A percentile compares a stretch with the other conserved stretches of the same genome.
Evolutionary conservation across 371 early-diverging fungal genomes (phyloP).

Genomic region (Nematocida ausubeli): DNA sequence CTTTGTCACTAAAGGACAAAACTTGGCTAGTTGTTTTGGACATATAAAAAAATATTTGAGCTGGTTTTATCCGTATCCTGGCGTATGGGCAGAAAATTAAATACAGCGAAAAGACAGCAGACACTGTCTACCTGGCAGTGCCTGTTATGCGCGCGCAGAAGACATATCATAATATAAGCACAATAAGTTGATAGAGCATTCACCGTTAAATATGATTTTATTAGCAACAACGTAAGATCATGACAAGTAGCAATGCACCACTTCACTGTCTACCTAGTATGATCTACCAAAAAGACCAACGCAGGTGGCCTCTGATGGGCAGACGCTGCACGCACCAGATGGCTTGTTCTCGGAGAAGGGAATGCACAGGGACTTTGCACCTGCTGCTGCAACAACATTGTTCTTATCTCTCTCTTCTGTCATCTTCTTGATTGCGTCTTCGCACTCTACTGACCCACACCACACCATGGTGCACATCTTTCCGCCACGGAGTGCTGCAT

Average conservation of each 20-base stretch:
- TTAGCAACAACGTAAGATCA: too few relatives aligned
- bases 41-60: constrained; percentile 41
- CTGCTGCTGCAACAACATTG: constrained; percentile 80
- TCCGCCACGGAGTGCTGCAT: constrained; percentile 79
- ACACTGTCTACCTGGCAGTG: too few relatives aligned
- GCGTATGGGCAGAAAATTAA: too few relatives aligned
- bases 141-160: too few relatives aligned
- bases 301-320: constrained; percentile 26
- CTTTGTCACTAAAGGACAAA: constrained; percentile 58
- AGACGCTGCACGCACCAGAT: constrained; percentile 12
- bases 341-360: constrained; percentile 71
- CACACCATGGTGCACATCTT: constrained; percentile 84
- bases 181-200: too few relatives aligned
- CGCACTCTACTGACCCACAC: constrained; percentile 86
- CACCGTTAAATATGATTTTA: too few relatives aligned
- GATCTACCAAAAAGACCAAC: constrained; percentile 47
- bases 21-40: constrained; percentile 28
- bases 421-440: constrained; percentile 87
- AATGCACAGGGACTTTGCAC: constrained; percentile 97
- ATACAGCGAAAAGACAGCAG: background rate
- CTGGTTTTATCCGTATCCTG: background rate
- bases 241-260: too few relatives aligned
- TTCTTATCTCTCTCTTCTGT: constrained; percentile 71
- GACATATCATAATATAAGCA: too few relatives aligned
- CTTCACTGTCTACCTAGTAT: too few relatives aligned